Percentiles rank a stretch among this genome's conserved stretches.
phyloP scores from a whole-genome alignment of 1,284 basidiomycete species.

The Baeospora myosura region DNA sequence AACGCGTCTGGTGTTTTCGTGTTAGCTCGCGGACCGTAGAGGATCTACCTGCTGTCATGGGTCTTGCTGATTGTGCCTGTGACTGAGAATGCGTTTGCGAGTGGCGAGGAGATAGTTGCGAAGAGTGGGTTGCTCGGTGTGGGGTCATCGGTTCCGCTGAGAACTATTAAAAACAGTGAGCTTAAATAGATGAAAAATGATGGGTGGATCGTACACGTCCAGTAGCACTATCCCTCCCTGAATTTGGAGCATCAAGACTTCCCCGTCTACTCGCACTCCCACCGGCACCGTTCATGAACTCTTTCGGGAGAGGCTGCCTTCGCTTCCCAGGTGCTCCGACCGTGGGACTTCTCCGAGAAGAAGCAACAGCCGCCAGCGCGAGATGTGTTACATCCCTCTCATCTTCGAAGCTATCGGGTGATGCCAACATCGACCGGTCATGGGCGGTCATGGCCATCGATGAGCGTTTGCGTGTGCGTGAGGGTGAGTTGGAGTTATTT shows the following conservation, averaged over 20 bases:
- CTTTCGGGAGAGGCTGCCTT: conserved; percentile 52
- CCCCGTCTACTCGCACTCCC: conserved; percentile 4
- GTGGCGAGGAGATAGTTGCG: conserved; percentile 23
- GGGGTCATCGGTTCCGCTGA: conserved; percentile 3
- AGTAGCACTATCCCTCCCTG: background rate
- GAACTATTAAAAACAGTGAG: background rate
- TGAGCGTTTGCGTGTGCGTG: conserved; percentile 18
- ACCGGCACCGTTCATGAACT: conserved; percentile 39
- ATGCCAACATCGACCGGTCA: conserved; percentile 12
- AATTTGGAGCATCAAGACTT: conserved; percentile 5
- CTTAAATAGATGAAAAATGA: background rate
- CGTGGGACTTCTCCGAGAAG: conserved; percentile 37
- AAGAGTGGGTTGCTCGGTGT: conserved; percentile 11
- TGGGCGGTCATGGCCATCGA: conserved; percentile 21
- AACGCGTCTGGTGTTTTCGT: conserved; percentile 42
- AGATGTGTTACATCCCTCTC: conserved; percentile 38
- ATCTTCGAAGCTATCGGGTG: conserved; percentile 15
- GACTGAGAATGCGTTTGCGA: background rate
- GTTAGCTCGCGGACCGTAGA: conserved; percentile 27
- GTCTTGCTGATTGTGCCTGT: too few species aligned
- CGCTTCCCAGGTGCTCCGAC: conserved; percentile 34
- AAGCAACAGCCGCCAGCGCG: conserved; percentile 56
- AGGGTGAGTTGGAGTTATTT: conserved; percentile 5
- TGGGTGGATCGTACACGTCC: background rate
- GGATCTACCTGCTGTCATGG: conserved; percentile 16